Conservation (phyloP, 2,329 filamentous ascomycete species). For the Alternaria viburni region DNA sequence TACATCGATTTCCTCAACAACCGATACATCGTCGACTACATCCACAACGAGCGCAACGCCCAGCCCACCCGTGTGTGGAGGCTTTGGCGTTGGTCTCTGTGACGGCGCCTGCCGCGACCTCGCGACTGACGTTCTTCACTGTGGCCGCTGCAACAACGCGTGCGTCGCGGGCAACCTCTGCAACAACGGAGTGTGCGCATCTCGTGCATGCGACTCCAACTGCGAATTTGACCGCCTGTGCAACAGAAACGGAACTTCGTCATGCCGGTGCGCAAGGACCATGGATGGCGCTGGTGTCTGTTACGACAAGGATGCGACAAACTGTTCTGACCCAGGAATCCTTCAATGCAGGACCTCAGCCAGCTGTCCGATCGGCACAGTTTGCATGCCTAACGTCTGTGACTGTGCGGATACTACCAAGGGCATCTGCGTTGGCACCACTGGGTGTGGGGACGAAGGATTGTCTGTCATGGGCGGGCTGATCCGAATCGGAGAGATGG, state of each 20-base stretch:
- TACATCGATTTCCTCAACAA: not conserved
- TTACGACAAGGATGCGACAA: conserved; percentile 30
- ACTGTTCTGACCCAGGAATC: conserved; percentile 14
- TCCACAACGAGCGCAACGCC: conserved; percentile 2
- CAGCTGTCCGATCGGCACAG: conserved; percentile 22
- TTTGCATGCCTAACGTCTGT: conserved; percentile 26
- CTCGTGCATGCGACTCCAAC: conserved; percentile 34
- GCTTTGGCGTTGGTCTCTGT: conserved; percentile 23
- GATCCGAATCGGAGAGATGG: conserved; percentile 18
- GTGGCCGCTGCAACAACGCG: conserved; percentile 33
- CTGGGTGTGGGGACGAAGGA: conserved; percentile 24
- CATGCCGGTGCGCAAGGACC: conserved; percentile 38
- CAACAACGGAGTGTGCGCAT: conserved; percentile 44
- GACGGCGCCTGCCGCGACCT: conserved; percentile 32
- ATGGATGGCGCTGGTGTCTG: conserved; percentile 35
- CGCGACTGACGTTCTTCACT: conserved; percentile 30
- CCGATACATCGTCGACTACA: not conserved
- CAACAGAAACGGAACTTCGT: conserved; percentile 20
- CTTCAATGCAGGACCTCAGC: not conserved
- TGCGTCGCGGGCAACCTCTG: conserved; percentile 33
- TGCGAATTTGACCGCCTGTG: conserved; percentile 37
- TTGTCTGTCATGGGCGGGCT: conserved; percentile 18
- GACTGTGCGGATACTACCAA: conserved; percentile 13
- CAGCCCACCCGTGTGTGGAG: conserved; percentile 18
- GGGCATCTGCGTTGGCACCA: conserved; percentile 29